Base-by-base conservation (phyloP, 192 early-diverging fungal species). In the Entomortierella lignicola region DNA sequence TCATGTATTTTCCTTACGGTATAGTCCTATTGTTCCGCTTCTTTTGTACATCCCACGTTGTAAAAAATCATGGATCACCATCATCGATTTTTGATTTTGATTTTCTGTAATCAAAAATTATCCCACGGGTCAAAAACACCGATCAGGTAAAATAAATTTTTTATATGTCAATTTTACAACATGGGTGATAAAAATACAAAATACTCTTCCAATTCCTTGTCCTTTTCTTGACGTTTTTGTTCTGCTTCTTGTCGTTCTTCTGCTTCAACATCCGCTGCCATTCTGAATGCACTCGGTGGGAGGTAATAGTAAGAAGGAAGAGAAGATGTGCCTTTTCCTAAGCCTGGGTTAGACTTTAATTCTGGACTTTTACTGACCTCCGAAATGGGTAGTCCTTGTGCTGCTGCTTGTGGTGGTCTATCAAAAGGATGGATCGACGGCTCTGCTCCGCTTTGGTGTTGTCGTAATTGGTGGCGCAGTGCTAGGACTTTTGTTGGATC, bases 211-310 rank as follows among this genome's bases (percentile, higher is more conserved):
- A 11, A 34, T 20, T 63, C 60, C 12, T 63, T 37, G 8, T 71
- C n/a, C 44, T 21, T n/a, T 25, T 47, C 71, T 37, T 29, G 47
- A 43, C 41, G 54, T 15, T 61, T 32, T 27, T 21, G 8, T 27
- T 30, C 57, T 5, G 21, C 41, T 27, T 66, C 63, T 20, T 60
- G 1, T 47, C 47, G 26, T 47, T 48, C 65, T 41, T 77, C 72
- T 23, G 44, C 50, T 18, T 29, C 44, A 32, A 77, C 64, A 6
- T 60, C 37, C 31, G 57, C 65, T 0, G 25, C 43, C 0, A 60
- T 77, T 18, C 72, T 42, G 60, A 77, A 77, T 8, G 72, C 72
- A 18, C 72, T 67, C 37, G 65, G 72, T 6, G 72, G 72, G 18
- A 74, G 54, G 26, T 72, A 63, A 55, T 72, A 72, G 1, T 32